phyloP scores from a whole-genome alignment of 495 filamentous ascomycete species.

The Chaetomium tenue region DNA sequence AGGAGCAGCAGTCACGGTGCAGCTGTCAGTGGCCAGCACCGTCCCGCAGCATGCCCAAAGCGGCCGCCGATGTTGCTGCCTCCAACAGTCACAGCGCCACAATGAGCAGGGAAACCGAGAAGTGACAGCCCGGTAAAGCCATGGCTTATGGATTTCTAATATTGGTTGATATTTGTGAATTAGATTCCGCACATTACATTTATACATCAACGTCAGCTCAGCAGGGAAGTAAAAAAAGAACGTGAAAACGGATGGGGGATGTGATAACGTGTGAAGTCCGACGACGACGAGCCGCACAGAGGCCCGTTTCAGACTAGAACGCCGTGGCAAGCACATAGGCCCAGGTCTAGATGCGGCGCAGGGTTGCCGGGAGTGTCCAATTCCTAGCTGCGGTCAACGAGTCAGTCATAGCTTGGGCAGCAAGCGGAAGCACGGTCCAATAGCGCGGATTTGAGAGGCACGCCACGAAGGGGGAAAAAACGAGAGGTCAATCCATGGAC shows the following conservation, averaged over 20 bases:
- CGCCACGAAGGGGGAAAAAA: background rate
- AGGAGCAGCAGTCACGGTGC: slow-evolving; percentile 10
- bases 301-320: background rate
- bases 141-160: background rate
- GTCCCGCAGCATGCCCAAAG: background rate
- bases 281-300: background rate
- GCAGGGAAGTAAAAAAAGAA: background rate
- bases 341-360: background rate
- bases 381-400: background rate
- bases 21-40: background rate
- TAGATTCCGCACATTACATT: background rate
- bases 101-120: background rate
- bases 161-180: background rate
- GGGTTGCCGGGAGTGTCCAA: background rate
- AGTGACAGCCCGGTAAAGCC: too few relatives aligned
- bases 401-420: background rate
- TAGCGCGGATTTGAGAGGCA: background rate
- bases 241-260: background rate
- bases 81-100: slow-evolving; percentile 3
- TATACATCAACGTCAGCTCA: background rate
- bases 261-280: background rate
- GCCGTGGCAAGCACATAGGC: background rate
- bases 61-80: background rate
- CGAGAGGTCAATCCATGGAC: background rate
- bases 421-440: slow-evolving; percentile 5